These are phyloP conservation scores for Ophiosphaerella herpotricha DNA, from an alignment of 2,329 filamentous ascomycete species.

Conservation along the genomic window DNA sequence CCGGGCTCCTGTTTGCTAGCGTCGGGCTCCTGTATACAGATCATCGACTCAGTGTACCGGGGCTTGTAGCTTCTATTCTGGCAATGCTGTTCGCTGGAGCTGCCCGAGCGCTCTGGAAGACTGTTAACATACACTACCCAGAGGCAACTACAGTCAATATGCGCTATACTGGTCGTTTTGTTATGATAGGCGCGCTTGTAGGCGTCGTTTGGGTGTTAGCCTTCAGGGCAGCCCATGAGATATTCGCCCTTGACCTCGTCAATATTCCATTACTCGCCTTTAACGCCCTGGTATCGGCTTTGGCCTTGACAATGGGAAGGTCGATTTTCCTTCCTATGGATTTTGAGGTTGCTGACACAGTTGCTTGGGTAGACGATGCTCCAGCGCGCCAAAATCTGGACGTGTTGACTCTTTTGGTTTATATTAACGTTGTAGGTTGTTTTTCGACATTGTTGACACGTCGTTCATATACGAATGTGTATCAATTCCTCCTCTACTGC, in stretches of 20 bases:
- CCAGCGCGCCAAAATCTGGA: conserved; percentile 1
- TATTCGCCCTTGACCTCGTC: conserved; percentile 8
- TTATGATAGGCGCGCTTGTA: conserved; percentile 8
- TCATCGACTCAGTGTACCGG: conserved; percentile 30
- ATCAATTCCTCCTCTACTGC: conserved; percentile 12
- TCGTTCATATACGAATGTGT: conserved; percentile 25
- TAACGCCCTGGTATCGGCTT: conserved; percentile 19
- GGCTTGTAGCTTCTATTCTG: conserved; percentile 23
- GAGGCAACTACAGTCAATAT: conserved; percentile 1
- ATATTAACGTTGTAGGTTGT: conserved; percentile 19
- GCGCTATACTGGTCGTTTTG: conserved; percentile 1
- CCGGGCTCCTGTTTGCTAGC: conserved; percentile 17
- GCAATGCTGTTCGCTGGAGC: conserved; percentile 27
- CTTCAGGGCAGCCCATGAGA: conserved; percentile 5
- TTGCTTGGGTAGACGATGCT: no score
- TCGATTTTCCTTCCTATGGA: conserved; percentile 20
- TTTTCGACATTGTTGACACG: conserved; percentile 16
- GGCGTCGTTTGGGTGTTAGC: conserved; percentile 7
- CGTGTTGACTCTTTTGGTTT: conserved; percentile 8
- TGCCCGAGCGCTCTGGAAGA: conserved; percentile 17
- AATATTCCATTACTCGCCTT: conserved; percentile 13
- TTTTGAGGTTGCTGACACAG: background rate
- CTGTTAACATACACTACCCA: conserved; percentile 10
- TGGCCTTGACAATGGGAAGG: conserved; percentile 6
- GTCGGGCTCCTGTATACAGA: conserved; percentile 26